Evolutionary conservation across 129 eudicot genomes (phyloP).

Genomic region (Tanacetum coccineum): DNA sequence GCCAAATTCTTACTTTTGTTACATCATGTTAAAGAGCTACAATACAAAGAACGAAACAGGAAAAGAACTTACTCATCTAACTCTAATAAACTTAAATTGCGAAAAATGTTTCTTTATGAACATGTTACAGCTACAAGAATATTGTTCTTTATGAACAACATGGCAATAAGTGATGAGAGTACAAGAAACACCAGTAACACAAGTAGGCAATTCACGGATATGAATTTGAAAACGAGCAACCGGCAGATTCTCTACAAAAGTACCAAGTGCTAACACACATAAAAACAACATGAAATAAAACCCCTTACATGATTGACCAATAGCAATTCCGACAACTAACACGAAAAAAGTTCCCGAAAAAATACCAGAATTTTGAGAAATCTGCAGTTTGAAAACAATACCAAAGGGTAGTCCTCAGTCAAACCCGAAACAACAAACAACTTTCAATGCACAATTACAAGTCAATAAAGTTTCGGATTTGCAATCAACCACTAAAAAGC

Average conservation of each 20-base stretch:
- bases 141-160: no score
- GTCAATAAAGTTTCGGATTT: slow-evolving; percentile 22
- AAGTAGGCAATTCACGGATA: not conserved
- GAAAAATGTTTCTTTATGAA: no score
- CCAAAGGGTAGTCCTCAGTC: slow-evolving; percentile 10
- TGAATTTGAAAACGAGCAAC: slow-evolving; percentile 3
- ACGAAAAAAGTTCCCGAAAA: slow-evolving; percentile 18
- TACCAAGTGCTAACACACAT: slow-evolving; percentile 27
- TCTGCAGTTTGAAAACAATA: slow-evolving; percentile 13
- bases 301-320: not conserved
- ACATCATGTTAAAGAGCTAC: no score
- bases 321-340: slow-evolving; percentile 15
- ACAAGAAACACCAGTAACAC: not conserved
- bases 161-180: not conserved
- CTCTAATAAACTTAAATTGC: no score
- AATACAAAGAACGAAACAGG: no score
- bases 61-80: no score
- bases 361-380: slow-evolving; percentile 21
- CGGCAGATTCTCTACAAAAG: slow-evolving; percentile 22
- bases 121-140: no score
- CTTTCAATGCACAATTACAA: slow-evolving; percentile 26
- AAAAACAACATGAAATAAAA: not conserved
- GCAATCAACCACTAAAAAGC: not conserved
- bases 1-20: no score
- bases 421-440: slow-evolving; percentile 23